phyloP scores from a whole-genome alignment of 495 filamentous ascomycete species.

The Penicillium canescens region DNA sequence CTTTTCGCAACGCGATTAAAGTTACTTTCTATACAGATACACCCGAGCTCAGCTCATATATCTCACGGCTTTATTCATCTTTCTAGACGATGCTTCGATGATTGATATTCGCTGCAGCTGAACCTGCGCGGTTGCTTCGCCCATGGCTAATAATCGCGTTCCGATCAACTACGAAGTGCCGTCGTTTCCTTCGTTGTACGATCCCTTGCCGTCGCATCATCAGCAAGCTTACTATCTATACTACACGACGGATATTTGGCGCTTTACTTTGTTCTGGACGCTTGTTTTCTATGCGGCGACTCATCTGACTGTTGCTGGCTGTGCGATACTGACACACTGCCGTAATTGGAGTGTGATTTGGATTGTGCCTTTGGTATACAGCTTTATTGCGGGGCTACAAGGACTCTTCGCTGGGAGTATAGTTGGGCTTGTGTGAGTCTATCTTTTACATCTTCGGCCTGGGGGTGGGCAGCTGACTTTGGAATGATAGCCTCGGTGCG shows the following conservation, averaged over 20 bases:
- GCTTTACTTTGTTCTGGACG: constrained; percentile 91
- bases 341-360: constrained; percentile 74
- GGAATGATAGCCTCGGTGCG: constrained; percentile 67
- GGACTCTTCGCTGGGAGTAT: constrained; percentile 85
- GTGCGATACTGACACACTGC: constrained; percentile 70
- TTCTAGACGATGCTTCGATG: neutral
- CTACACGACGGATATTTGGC: constrained; percentile 79
- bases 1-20: constrained; percentile 4
- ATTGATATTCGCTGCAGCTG: constrained; percentile 2
- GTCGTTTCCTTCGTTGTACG: constrained; percentile 85
- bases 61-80: neutral
- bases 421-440: constrained; percentile 83
- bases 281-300: constrained; percentile 46
- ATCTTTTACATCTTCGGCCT: neutral
- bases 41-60: constrained; percentile 7
- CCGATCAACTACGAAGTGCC: constrained; percentile 72
- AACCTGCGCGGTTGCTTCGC: neutral
- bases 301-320: constrained; percentile 59
- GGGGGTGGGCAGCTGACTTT: constrained; percentile 7
- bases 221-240: constrained; percentile 68
- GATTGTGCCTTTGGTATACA: constrained; percentile 74
- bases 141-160: constrained; percentile 48
- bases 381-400: constrained; percentile 73
- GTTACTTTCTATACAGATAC: neutral
- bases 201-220: constrained; percentile 59